These are phyloP conservation scores for Prinsepia uniflora DNA, from an alignment of 306 rosid species.

Conservation along the genomic window DNA sequence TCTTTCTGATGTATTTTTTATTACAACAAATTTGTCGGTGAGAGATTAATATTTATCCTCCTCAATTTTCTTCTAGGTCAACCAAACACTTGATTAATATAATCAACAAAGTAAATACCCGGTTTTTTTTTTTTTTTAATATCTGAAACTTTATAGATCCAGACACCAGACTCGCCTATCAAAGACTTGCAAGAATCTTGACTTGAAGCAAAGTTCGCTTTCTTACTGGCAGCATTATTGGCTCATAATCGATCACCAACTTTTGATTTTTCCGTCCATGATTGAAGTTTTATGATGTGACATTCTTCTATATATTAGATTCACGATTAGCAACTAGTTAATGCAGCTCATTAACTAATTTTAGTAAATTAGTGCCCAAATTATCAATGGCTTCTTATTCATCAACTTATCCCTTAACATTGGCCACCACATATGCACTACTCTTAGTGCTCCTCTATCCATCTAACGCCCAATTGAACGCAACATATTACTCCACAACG, in stretches of 20 bases:
- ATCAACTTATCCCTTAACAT: not conserved
- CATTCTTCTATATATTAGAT: not conserved
- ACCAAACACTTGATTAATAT: too few species aligned
- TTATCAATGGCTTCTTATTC: constrained; percentile 36
- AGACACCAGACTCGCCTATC: not conserved
- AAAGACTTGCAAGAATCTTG: not conserved
- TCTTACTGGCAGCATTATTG: not conserved
- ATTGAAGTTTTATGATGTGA: not conserved
- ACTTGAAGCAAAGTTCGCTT: not conserved
- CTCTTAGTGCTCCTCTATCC: constrained; percentile 7
- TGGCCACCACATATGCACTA: constrained; percentile 14
- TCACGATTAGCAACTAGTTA: not conserved
- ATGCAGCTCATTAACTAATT: not conserved
- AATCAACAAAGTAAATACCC: not conserved
- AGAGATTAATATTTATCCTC: too few species aligned
- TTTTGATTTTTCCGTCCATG: not conserved
- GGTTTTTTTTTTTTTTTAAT: not conserved
- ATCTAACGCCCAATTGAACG: constrained; percentile 47
- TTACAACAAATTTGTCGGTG: too few species aligned
- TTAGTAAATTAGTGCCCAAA: not conserved
- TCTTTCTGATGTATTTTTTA: too few species aligned
- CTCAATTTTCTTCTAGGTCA: too few species aligned
- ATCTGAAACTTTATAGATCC: not conserved
- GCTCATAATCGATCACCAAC: not conserved
- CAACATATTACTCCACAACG: constrained; percentile 51